Conservation (phyloP, 2,329 filamentous ascomycete species). For the Fusarium sp. region DNA sequence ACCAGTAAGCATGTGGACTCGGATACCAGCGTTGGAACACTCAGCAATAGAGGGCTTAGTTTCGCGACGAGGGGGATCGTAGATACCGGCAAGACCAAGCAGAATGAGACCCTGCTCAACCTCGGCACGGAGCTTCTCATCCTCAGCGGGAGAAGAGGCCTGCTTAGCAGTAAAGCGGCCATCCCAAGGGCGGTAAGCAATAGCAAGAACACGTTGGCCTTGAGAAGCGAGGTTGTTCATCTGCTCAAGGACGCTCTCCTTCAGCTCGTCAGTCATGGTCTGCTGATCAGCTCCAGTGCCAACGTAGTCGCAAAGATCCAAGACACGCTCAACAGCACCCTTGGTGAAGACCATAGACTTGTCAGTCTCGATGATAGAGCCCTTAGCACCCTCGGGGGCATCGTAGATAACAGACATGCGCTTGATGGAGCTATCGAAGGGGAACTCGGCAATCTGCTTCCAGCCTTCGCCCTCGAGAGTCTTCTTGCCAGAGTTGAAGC, state of each 20-base stretch:
- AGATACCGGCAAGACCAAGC: slow-evolving; percentile 85
- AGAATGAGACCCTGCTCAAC: slow-evolving; percentile 79
- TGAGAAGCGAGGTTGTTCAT: slow-evolving; percentile 72
- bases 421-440: slow-evolving; percentile 84
- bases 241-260: slow-evolving; percentile 63
- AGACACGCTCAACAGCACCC: slow-evolving; percentile 71
- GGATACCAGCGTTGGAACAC: slow-evolving; percentile 79
- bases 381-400: slow-evolving; percentile 56
- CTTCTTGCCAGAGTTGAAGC: slow-evolving; percentile 72
- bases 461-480: slow-evolving; percentile 65
- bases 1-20: slow-evolving; percentile 86
- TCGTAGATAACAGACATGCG: slow-evolving; percentile 83
- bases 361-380: slow-evolving; percentile 54
- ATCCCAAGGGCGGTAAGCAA: slow-evolving; percentile 73
- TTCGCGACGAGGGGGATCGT: slow-evolving; percentile 86
- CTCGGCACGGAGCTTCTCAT: slow-evolving; percentile 65
- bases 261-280: slow-evolving; percentile 64
- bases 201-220: slow-evolving; percentile 78
- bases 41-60: slow-evolving; percentile 78
- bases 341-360: slow-evolving; percentile 71
- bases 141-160: slow-evolving; percentile 52
- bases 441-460: slow-evolving; percentile 76
- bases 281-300: slow-evolving; percentile 58
- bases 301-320: slow-evolving; percentile 67
- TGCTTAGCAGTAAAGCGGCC: slow-evolving; percentile 60